These are phyloP conservation scores for Ulmus americana DNA, from an alignment of 331 rosid genomes.

Conservation along the genomic window DNA sequence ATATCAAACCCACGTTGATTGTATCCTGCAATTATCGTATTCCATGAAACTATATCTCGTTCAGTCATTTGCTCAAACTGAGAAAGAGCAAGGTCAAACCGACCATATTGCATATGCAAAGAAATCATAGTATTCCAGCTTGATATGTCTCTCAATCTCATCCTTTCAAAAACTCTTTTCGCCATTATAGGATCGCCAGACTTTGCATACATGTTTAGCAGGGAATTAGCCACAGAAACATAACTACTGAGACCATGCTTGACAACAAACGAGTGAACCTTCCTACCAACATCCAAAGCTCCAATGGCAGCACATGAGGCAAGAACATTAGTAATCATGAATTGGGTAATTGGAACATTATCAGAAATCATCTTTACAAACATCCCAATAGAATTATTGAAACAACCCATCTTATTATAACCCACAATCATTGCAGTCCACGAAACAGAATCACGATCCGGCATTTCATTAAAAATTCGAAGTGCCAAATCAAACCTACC, in stretches of 20 bases:
- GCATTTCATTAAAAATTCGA: slow-evolving; percentile 47
- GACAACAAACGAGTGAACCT: slow-evolving; percentile 55
- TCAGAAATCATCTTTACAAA: slow-evolving; percentile 50
- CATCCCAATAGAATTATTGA: slow-evolving; percentile 33
- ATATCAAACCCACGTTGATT: slow-evolving; percentile 44
- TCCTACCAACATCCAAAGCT: slow-evolving; percentile 52
- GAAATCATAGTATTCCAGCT: slow-evolving; percentile 70
- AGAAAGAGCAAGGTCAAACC: slow-evolving; percentile 47
- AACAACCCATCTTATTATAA: slow-evolving; percentile 54
- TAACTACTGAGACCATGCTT: slow-evolving; percentile 51
- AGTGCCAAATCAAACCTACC: slow-evolving; percentile 54
- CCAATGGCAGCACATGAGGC: slow-evolving; percentile 54
- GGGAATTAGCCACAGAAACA: slow-evolving; percentile 55
- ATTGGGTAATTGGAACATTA: slow-evolving; percentile 43
- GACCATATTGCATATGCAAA: slow-evolving; percentile 54
- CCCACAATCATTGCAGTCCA: slow-evolving; percentile 72
- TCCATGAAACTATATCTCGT: slow-evolving; percentile 62
- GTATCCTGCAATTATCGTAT: slow-evolving; percentile 59
- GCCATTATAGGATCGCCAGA: slow-evolving; percentile 54
- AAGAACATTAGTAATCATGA: slow-evolving; percentile 60
- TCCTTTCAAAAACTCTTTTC: slow-evolving; percentile 50
- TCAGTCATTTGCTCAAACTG: slow-evolving; percentile 57
- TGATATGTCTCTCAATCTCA: slow-evolving; percentile 47
- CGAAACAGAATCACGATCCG: slow-evolving; percentile 69
- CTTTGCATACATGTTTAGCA: slow-evolving; percentile 84